Conservation (phyloP, 495 filamentous ascomycete genomes). For the Penicillium canescens region DNA sequence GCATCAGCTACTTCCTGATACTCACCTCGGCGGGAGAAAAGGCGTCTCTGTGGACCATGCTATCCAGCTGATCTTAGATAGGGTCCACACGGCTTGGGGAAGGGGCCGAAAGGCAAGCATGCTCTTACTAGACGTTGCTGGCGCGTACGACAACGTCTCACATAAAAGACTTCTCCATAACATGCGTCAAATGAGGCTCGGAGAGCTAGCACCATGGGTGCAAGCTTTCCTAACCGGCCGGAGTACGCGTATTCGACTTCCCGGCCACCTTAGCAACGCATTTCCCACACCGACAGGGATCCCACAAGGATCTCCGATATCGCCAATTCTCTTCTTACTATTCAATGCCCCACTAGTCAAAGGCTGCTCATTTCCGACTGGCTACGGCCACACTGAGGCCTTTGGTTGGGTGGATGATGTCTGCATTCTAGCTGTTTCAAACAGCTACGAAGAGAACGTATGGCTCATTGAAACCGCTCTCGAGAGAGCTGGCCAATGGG, state of each 20-base stretch:
- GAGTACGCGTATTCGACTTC: constrained; percentile 2
- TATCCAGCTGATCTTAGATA: constrained; percentile 17
- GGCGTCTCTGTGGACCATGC: constrained; percentile 21
- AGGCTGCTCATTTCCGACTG: background rate
- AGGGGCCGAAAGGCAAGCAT: background rate
- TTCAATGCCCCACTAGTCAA: background rate
- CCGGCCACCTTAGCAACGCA: background rate
- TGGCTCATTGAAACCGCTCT: background rate
- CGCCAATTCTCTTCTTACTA: background rate
- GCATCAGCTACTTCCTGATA: constrained; percentile 11
- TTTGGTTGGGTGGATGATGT: background rate
- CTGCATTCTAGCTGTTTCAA: background rate
- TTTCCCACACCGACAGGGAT: background rate
- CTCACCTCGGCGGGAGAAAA: constrained; percentile 13
- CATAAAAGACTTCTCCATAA: constrained; percentile 23
- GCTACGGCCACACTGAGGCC: background rate
- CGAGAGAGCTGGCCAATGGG: background rate
- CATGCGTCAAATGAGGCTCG: constrained; percentile 7
- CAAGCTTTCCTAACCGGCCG: background rate
- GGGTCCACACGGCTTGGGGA: constrained; percentile 21
- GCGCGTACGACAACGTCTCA: constrained; percentile 34
- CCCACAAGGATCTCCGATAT: background rate
- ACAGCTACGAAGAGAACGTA: background rate
- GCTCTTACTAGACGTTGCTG: constrained; percentile 22
- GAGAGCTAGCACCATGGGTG: background rate